These are phyloP conservation scores for Blepharisma undulans DNA, from an alignment of 169 alveolate genomes.

Conservation along the genomic window DNA sequence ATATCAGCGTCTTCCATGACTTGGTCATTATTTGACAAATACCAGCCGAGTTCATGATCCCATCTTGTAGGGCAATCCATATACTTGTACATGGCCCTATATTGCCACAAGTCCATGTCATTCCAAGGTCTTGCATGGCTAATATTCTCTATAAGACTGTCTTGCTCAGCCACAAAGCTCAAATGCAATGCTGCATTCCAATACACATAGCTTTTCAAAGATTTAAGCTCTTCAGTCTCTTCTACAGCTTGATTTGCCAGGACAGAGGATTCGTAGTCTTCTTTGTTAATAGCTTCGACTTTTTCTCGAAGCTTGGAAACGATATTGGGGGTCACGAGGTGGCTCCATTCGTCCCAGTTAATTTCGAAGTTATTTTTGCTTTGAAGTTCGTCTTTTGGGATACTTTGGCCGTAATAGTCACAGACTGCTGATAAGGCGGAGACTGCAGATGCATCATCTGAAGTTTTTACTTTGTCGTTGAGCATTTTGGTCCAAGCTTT, in stretches of 20 bases:
- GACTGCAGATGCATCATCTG: conserved; percentile 17
- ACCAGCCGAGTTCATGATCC: conserved; percentile 40
- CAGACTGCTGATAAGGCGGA: conserved; percentile 16
- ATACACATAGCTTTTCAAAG: not conserved
- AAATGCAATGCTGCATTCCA: conserved; percentile 27
- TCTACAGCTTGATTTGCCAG: not conserved
- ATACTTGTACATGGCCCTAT: not conserved
- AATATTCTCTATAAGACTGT: conserved; percentile 29
- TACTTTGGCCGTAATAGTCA: conserved; percentile 25
- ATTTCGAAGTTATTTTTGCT: conserved; percentile 35
- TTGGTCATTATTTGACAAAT: conserved; percentile 29
- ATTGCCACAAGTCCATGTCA: conserved; percentile 13
- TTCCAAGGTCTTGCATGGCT: conserved; percentile 25
- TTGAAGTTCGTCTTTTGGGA: conserved; percentile 18
- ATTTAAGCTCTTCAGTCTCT: conserved; percentile 34
- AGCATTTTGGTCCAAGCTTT: conserved; percentile 36
- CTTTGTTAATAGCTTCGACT: conserved; percentile 12
- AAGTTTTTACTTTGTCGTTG: not conserved
- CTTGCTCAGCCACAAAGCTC: conserved; percentile 32
- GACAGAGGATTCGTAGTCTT: conserved; percentile 28
- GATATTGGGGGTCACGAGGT: conserved; percentile 10
- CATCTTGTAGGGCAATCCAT: conserved; percentile 19
- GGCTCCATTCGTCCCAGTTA: conserved; percentile 44
- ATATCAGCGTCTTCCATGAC: not conserved
- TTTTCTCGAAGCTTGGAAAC: conserved; percentile 28